Percentiles rank a stretch among this genome's conserved stretches.
Evolutionary conservation across 768 basidiomycete genomes (phyloP).

Genomic region (Lenzites betulinus): DNA sequence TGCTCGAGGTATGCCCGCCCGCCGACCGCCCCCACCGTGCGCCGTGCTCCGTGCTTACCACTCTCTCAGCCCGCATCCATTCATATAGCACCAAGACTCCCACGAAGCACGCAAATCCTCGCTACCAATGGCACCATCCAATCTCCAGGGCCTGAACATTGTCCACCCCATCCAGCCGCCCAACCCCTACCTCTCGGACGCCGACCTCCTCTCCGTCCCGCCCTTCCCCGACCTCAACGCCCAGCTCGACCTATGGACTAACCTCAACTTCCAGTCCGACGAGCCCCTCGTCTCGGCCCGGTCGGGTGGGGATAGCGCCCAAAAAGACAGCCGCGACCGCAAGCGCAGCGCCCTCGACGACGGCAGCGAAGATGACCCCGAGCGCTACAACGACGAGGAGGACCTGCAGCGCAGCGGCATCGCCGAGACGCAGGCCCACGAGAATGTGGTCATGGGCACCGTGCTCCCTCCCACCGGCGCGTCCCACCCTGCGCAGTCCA

Average conservation of each 20-base stretch:
- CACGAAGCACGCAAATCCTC: conserved; percentile 24
- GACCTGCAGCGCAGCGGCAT: conserved; percentile 39
- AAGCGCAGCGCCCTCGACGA: conserved; percentile 12
- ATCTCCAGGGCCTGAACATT: conserved; percentile 80
- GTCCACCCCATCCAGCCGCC: conserved; percentile 55
- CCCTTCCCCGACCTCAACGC: conserved; percentile 75
- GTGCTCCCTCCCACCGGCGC: conserved; percentile 37
- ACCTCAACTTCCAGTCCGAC: conserved; percentile 77
- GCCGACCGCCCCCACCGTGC: background rate
- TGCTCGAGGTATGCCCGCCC: conserved; percentile 12
- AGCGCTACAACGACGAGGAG: conserved; percentile 46
- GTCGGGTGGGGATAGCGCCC: conserved; percentile 41
- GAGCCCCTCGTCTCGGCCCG: conserved; percentile 47
- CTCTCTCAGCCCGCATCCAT: background rate
- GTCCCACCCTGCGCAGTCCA: conserved; percentile 26
- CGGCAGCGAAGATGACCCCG: conserved; percentile 27
- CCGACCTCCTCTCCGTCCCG: conserved; percentile 63
- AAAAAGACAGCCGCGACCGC: conserved; percentile 24
- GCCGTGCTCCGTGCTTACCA: background rate
- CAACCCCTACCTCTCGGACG: conserved; percentile 40
- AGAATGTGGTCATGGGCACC: conserved; percentile 57
- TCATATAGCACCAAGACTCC: background rate
- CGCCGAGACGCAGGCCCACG: conserved; percentile 55
- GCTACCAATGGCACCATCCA: conserved; percentile 55
- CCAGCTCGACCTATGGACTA: conserved; percentile 84